Evolutionary conservation across 257 asterid genomes (phyloP).

Genomic region (Penstemon barbatus): DNA sequence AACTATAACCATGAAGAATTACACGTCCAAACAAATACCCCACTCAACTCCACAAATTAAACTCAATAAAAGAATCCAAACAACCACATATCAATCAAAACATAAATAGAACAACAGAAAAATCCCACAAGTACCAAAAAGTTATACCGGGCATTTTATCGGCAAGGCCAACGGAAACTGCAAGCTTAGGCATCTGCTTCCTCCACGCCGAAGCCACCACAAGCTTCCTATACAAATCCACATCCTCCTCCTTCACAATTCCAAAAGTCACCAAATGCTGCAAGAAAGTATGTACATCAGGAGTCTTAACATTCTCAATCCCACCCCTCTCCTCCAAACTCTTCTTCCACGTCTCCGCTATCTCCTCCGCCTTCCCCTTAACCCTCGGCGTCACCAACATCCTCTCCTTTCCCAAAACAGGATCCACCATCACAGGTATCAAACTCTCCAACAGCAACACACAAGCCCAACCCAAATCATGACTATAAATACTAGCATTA

Average conservation of each 20-base stretch:
- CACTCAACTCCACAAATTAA: background rate
- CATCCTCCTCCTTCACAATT: constrained; percentile 76
- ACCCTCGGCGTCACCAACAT: constrained; percentile 86
- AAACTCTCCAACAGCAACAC: constrained; percentile 88
- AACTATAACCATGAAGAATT: constrained; percentile 16
- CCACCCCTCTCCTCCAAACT: constrained; percentile 99
- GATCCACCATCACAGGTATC: constrained; percentile 96
- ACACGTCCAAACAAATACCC: constrained; percentile 5
- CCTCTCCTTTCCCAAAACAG: constrained; percentile 89
- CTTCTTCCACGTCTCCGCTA: constrained; percentile 94
- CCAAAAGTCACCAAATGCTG: constrained; percentile 99
- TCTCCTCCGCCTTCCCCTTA: constrained; percentile 80
- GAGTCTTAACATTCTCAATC: constrained; percentile 89
- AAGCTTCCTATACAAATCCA: constrained; percentile 90
- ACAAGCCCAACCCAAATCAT: constrained; percentile 99
- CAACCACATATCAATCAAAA: background rate
- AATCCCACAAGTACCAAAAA: constrained; percentile 9
- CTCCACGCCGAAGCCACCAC: constrained; percentile 99
- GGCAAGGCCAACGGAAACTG: constrained; percentile 85
- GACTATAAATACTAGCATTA: constrained; percentile 24
- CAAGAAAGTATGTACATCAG: constrained; percentile 95
- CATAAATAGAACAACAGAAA: background rate
- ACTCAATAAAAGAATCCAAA: background rate
- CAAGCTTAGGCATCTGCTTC: constrained; percentile 99
- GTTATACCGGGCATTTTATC: constrained; percentile 91